Evolutionary conservation across 108 stramenopile species (phyloP).

Genomic region (Nannochloropsis gaditana): DNA sequence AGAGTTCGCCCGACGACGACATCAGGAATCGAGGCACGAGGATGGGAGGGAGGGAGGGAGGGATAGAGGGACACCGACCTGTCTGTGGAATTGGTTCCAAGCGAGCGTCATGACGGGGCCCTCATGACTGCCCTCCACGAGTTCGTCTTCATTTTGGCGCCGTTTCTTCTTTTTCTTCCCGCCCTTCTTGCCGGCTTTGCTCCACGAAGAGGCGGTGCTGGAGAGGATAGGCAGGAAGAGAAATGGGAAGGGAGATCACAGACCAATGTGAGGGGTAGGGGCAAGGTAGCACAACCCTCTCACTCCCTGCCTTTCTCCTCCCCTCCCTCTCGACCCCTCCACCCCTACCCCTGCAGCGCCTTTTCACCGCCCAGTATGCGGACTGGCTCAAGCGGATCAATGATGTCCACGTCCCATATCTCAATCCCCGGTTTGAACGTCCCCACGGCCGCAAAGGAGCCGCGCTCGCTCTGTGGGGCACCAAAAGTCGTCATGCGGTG

Average conservation of each 20-base stretch:
- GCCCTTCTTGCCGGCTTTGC: neutral
- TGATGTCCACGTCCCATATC: slow-evolving; percentile 97
- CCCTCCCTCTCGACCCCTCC: slow-evolving; percentile 43
- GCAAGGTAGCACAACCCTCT: slow-evolving; percentile 46
- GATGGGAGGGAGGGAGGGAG: slow-evolving; percentile 36
- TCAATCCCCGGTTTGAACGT: slow-evolving; percentile 95
- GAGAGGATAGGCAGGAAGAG: neutral
- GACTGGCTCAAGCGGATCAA: slow-evolving; percentile 92
- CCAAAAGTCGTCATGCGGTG: neutral
- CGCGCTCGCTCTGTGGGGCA: slow-evolving; percentile 47
- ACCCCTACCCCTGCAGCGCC: slow-evolving; percentile 31
- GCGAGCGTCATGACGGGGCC: slow-evolving; percentile 93
- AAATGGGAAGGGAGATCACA: neutral
- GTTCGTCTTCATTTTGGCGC: slow-evolving; percentile 28
- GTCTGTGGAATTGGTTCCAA: slow-evolving; percentile 88
- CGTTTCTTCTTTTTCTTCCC: neutral
- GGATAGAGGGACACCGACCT: slow-evolving; percentile 54
- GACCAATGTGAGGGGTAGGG: neutral
- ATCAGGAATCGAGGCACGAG: neutral
- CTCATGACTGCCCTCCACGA: slow-evolving; percentile 76
- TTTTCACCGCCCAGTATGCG: slow-evolving; percentile 77
- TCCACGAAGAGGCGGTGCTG: neutral
- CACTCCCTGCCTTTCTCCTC: slow-evolving; percentile 62
- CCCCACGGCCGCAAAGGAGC: slow-evolving; percentile 89
- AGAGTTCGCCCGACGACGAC: no score